Conservation (phyloP, 495 filamentous ascomycete genomes). For the Lophiotrema nucula region DNA sequence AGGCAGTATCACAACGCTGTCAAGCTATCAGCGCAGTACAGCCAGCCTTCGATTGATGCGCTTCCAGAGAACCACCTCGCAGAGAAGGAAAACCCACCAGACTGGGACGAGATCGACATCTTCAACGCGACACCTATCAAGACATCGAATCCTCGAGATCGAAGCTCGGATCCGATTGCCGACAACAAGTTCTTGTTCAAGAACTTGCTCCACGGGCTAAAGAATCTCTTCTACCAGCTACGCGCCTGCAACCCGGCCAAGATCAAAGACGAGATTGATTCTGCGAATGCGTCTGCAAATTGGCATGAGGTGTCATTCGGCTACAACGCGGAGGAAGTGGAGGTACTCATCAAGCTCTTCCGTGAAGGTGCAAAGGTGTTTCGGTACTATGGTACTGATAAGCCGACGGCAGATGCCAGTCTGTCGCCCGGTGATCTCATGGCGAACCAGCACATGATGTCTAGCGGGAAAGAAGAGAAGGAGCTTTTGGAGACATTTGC, state of each 20-base stretch:
- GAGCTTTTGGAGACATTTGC: constrained; percentile 97
- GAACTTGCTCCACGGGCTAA: constrained; percentile 95
- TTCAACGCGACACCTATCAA: constrained; percentile 96
- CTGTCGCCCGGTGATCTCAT: constrained; percentile 83
- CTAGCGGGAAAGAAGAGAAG: constrained; percentile 92
- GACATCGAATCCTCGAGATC: constrained; percentile 86
- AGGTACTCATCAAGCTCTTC: constrained; percentile 95
- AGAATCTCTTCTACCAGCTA: constrained; percentile 93
- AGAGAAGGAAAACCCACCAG: constrained; percentile 73
- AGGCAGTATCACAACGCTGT: constrained; percentile 90
- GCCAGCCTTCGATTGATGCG: constrained; percentile 62
- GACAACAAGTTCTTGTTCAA: constrained; percentile 99
- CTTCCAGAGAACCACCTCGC: constrained; percentile 76
- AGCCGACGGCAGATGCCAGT: constrained; percentile 71
- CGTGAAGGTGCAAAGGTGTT: constrained; percentile 95
- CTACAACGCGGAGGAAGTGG: constrained; percentile 95
- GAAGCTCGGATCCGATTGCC: constrained; percentile 85
- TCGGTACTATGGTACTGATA: constrained; percentile 89
- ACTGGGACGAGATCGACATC: constrained; percentile 98
- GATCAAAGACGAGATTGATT: constrained; percentile 58
- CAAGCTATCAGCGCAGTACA: constrained; percentile 77
- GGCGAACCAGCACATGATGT: constrained; percentile 87
- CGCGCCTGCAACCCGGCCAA: constrained; percentile 76
- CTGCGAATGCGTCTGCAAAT: constrained; percentile 74
- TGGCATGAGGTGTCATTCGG: constrained; percentile 96